Conservation (phyloP, 306 rosid genomes). For the Argentina anserina region DNA sequence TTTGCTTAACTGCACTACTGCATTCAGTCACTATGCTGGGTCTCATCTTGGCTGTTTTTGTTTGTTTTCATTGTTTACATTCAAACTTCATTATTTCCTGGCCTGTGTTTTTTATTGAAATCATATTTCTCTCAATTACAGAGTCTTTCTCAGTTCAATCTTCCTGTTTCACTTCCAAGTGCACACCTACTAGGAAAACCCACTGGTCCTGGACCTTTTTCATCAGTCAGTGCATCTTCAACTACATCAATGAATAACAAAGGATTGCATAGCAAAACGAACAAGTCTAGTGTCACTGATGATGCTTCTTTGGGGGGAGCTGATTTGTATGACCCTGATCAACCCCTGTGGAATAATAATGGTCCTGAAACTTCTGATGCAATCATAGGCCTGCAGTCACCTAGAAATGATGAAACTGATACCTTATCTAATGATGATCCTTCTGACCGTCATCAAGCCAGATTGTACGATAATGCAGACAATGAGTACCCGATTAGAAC, state of each 20-base stretch:
- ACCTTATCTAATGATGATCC: conserved; percentile 52
- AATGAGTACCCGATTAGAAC: conserved; percentile 52
- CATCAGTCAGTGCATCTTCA: conserved; percentile 59
- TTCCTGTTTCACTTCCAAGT: conserved; percentile 87
- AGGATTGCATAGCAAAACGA: conserved; percentile 52
- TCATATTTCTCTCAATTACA: conserved; percentile 37
- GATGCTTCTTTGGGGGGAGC: conserved; percentile 66
- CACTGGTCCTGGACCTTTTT: conserved; percentile 69
- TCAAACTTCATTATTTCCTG: neutral
- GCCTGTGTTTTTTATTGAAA: conserved; percentile 1
- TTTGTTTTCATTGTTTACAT: neutral
- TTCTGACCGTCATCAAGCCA: conserved; percentile 36
- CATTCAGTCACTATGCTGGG: neutral
- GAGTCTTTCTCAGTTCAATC: conserved; percentile 97
- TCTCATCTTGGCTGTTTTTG: neutral
- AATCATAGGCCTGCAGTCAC: conserved; percentile 52
- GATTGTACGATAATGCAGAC: conserved; percentile 37
- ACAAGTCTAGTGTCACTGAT: conserved; percentile 58
- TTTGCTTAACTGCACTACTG: neutral
- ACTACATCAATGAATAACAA: conserved; percentile 57
- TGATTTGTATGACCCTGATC: conserved; percentile 98
- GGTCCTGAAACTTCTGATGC: conserved; percentile 68
- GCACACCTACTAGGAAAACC: conserved; percentile 69
- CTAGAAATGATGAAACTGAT: conserved; percentile 68
- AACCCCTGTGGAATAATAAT: conserved; percentile 92